Evolutionary conservation across 805 yeast genomes (phyloP), one percentile per base, ranked within the genome.

Genomic region (Hanseniaspora thailandica): DNA sequence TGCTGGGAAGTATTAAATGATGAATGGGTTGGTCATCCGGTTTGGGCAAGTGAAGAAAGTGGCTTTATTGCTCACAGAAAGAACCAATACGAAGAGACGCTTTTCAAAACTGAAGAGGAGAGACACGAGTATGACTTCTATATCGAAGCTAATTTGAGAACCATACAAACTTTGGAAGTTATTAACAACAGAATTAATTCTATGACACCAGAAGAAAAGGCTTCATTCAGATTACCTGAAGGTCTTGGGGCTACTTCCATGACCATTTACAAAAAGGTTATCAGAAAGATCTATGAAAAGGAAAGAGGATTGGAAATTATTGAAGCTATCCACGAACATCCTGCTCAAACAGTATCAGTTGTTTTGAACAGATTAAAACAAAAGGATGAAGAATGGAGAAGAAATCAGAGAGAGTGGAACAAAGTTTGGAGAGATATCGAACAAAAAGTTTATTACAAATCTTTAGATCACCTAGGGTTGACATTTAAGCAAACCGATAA

Each of bases 1-100:
- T 93, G 98, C 66, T 90, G 97, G 97, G 97, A 90, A 63, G 96
- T 93, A 15, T 75, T 93, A 61, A 93, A 93, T 67, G 98, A 93
- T 66, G 97, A 90, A 68, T 93, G 97, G 97, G 97, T 93, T 34
- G 96, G 97, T 6, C 97, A 93, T 68, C 99, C 99, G 22, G 94
- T 96, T n/a, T 93, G 99, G 99, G 98, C 97, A 4, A 90, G 97
- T 0, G 99, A 93, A 67, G 99, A 93, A 67, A 86, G 96, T 12
- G 99, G 98, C 0, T 93, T 90, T 62, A 89, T 93, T 65, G 96
- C 98, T n/a, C 99, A 93, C 67, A 80, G 97, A 59, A 93, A 93
- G 69, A 93, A 93, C 65, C 98, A 93, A 70, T 93, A 90, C 66
- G 99, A 93, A 68, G 99, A 93, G 66, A 86, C 93, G 47, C 70